phyloP scores from a whole-genome alignment of 2,329 filamentous ascomycete species.

The Neofusicoccum sp. region DNA sequence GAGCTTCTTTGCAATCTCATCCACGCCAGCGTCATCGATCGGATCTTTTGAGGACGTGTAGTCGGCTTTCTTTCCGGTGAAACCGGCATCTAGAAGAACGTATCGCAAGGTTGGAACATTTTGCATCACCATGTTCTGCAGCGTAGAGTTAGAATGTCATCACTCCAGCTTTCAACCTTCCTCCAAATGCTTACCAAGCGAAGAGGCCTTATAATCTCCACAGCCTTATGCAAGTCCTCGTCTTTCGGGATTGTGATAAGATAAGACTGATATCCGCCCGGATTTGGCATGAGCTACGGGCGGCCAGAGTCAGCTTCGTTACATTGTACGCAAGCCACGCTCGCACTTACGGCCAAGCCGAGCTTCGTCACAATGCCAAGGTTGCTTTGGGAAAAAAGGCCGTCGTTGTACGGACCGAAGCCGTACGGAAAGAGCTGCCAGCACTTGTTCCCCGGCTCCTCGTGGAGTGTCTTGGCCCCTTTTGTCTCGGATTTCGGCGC shows the following conservation, averaged over 20 bases:
- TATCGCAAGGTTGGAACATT: constrained; percentile 46
- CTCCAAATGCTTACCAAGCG: not conserved
- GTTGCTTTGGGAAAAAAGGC: constrained; percentile 37
- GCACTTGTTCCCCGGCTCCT: constrained; percentile 25
- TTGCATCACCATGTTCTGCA: constrained; percentile 40
- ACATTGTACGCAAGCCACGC: not conserved
- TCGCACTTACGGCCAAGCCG: constrained; percentile 39
- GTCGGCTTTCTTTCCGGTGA: constrained; percentile 38
- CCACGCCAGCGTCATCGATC: constrained; percentile 41
- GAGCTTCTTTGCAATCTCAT: constrained; percentile 41
- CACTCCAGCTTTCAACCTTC: not conserved
- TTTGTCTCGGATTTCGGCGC: constrained; percentile 25
- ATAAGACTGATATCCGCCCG: constrained; percentile 48
- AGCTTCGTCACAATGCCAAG: constrained; percentile 47
- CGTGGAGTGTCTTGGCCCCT: not conserved
- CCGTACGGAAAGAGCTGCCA: constrained; percentile 37
- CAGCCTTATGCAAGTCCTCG: constrained; percentile 48
- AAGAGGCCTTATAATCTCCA: constrained; percentile 52
- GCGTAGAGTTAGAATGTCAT: not conserved
- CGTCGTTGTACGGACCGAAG: constrained; percentile 38
- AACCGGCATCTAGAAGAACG: constrained; percentile 41
- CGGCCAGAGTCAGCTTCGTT: not conserved
- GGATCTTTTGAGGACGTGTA: constrained; percentile 31
- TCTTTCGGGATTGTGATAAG: constrained; percentile 49
- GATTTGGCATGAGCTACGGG: constrained; percentile 51